A percentile compares a stretch with the other conserved stretches of the same genome.
Evolutionary conservation across 306 rosid genomes (phyloP).

Genomic region (Lathyrus tuberosus): DNA sequence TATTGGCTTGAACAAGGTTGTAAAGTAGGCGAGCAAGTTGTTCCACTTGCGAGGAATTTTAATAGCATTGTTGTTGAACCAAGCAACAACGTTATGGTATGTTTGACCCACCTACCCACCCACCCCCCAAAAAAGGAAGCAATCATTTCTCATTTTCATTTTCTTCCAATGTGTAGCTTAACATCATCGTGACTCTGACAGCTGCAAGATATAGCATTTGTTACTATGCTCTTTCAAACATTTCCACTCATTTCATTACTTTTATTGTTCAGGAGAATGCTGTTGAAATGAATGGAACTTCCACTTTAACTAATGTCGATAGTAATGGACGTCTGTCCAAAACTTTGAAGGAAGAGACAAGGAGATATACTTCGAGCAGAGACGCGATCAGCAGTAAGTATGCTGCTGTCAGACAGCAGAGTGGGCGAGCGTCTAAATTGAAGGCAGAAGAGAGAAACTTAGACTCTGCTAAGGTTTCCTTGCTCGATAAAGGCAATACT

Average conservation of each 20-base stretch:
- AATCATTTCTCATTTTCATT: conserved; percentile 17
- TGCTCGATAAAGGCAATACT: conserved; percentile 55
- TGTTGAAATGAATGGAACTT: conserved; percentile 67
- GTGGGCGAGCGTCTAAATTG: conserved; percentile 52
- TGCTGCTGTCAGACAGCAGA: conserved; percentile 72
- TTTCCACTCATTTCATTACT: conserved; percentile 28
- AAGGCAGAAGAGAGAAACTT: conserved; percentile 61
- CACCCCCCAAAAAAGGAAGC: neutral
- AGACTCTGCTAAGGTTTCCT: conserved; percentile 65
- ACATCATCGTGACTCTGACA: conserved; percentile 1
- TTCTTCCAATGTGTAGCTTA: conserved; percentile 2
- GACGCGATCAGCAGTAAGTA: conserved; percentile 91
- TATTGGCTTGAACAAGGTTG: conserved; percentile 88
- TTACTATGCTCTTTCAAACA: conserved; percentile 6
- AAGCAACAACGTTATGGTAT: conserved; percentile 62
- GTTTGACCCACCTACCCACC: conserved; percentile 14
- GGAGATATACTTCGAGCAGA: conserved; percentile 67
- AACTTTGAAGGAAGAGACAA: conserved; percentile 61
- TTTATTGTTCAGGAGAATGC: conserved; percentile 58
- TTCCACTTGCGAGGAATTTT: conserved; percentile 89
- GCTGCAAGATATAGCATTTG: conserved; percentile 16
- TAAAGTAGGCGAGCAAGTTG: conserved; percentile 87
- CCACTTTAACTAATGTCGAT: conserved; percentile 40
- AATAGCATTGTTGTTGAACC: conserved; percentile 65
- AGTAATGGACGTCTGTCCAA: conserved; percentile 50